Evolutionary conservation across 805 yeast genomes (phyloP), one percentile per base, ranked within the genome.

Genomic region (Debaryomyces castellii): DNA sequence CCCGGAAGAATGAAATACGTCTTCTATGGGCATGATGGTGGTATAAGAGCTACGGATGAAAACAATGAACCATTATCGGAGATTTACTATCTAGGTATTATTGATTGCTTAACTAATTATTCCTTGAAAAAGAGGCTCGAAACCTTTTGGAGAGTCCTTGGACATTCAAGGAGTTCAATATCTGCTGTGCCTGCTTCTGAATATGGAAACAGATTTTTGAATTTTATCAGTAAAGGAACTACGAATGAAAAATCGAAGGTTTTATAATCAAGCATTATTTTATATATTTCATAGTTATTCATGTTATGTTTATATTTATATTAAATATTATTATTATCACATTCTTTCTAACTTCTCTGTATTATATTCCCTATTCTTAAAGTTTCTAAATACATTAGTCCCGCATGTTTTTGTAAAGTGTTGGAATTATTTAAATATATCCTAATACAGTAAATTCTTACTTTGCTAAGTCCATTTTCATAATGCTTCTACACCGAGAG

Each of bases 121-220:
- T 82, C 87, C 0, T 64, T 84, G 18, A 69, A 82, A 52, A 94
- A 94, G 62, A 77, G 79, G 51, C 63, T 90, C 39, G 99, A 94
- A 60, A 92, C 98, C 0, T 80, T 88, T 51, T 86, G 90, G 83
- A 79, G 96, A 62, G 76, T 87, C 12, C 55, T 94, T 21, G 78
- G 79, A 30, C 87, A 89, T 58, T 77, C 82, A 33, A 70, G 91
- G 45, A 76, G 76, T 37, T 77, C 84, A 3, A 83, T 95, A 2
- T 87, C 96, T 53, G 95, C 99, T 0, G 74, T 94, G 10, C 98
- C 99, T 0, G 91, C 98, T 0, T 57, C 59, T 5, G 98, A 91
- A 55, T 94, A 94, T 59, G 97, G 97, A 7, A 85, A 85, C 46
- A 75, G 99, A 56, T 91, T 94, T 61, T 71, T 85, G 48, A 71